A percentile compares a stretch with the other conserved stretches of the same genome.
Conservation (phyloP, 495 filamentous ascomycete genomes). For the Xylaria acuta region DNA sequence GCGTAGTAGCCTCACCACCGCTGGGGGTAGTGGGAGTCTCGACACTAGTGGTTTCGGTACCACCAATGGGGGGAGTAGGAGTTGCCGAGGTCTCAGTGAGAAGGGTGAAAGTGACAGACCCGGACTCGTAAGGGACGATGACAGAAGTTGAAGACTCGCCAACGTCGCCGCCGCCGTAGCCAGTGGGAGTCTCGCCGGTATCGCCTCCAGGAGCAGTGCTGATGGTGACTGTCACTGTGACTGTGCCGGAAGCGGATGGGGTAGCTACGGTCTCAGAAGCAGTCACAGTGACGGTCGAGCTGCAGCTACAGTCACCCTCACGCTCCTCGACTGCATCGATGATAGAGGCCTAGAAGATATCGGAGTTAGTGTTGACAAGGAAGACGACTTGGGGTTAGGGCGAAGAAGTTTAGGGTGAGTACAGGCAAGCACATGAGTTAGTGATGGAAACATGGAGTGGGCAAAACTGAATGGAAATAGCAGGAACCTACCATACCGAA, state of each 20-base stretch:
- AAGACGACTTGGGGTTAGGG: background rate
- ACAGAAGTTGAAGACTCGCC: conserved; percentile 22
- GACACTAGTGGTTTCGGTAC: conserved; percentile 1
- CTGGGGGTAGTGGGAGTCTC: background rate
- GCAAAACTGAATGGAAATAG: background rate
- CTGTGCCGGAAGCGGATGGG: conserved; percentile 1
- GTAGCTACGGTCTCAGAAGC: conserved; percentile 18
- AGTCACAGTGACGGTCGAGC: conserved; percentile 30
- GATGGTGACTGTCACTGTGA: conserved; percentile 24
- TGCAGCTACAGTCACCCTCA: conserved; percentile 36
- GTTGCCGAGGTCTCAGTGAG: conserved; percentile 26
- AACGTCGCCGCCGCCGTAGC: conserved; percentile 18
- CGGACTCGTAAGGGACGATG: conserved; percentile 16
- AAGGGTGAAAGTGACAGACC: conserved; percentile 19
- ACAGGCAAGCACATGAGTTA: background rate
- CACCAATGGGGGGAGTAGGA: background rate
- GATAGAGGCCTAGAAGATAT: conserved; percentile 26
- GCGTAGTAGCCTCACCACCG: background rate
- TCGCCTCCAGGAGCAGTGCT: background rate
- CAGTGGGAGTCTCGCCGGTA: conserved; percentile 27
- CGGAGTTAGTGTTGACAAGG: conserved; percentile 18
- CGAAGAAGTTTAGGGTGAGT: background rate
- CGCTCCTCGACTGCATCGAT: conserved; percentile 28
- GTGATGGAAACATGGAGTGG: background rate
- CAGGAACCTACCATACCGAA: conserved; percentile 51